phyloP scores from a whole-genome alignment of 176 grass and related monocot species.

The Carex parvula region DNA sequence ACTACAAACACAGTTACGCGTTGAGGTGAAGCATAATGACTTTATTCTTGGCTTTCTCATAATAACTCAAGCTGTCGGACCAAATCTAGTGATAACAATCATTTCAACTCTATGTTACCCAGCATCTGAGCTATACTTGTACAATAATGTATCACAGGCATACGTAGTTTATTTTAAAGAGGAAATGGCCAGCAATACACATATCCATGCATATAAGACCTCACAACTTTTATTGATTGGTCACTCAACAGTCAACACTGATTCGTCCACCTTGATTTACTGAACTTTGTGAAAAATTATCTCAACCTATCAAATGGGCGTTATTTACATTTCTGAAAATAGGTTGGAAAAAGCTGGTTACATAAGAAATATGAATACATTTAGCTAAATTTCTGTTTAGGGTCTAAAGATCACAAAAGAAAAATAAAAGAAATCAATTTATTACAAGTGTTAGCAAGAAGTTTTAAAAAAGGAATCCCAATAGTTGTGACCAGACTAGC shows the following conservation, averaged over 20 bases:
- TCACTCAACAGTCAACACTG: too few relatives aligned
- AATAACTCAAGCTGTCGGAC: too few relatives aligned
- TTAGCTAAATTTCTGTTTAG: neutral
- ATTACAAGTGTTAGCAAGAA: neutral
- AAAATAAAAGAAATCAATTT: neutral
- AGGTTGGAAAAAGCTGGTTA: too few relatives aligned
- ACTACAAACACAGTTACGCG: neutral
- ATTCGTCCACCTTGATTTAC: too few relatives aligned
- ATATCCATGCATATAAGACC: conserved; percentile 4
- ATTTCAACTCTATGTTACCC: neutral
- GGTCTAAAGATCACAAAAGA: neutral
- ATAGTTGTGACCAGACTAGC: neutral
- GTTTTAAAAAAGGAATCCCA: neutral
- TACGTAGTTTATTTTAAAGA: neutral
- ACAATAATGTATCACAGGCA: neutral
- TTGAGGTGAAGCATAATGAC: neutral
- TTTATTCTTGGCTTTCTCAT: neutral
- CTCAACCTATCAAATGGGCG: too few relatives aligned
- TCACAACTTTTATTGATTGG: neutral
- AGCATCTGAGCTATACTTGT: neutral
- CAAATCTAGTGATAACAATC: neutral
- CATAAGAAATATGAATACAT: neutral
- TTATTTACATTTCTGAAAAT: too few relatives aligned
- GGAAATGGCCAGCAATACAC: neutral
- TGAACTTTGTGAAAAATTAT: too few relatives aligned